Evolutionary conservation across 306 rosid genomes (phyloP), one percentile per base, ranked within the genome.

Genomic region (Acacia confusa): DNA sequence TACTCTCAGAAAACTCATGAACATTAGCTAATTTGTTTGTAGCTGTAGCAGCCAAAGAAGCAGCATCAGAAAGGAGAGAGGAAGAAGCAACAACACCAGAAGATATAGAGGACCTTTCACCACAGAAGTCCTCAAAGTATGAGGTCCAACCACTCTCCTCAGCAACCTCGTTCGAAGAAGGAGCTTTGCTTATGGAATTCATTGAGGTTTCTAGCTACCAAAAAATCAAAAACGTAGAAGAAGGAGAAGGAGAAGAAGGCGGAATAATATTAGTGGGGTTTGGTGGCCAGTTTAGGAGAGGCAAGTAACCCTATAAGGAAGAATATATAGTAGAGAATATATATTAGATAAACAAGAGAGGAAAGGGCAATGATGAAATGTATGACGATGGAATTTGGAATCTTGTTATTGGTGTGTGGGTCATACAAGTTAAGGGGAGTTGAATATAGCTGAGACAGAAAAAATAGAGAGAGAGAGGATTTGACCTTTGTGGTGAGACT

Each of bases 131-230:
- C 63, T 91, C 93, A 48, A 95, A 87, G 86, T 95, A 95, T 72
- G 41, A 52, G 17, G 97, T 93, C 99, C 97, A 95, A 36, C 95
- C 90, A 74, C 97, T 95, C 85, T 95, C 98, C 71, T 91, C 94
- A 27, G 83, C 52, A 63, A 85, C 80, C 34, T 82, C 87, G 65
- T 38, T 72, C 70, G 80, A 75, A 24, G 82, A 61, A n/a, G 65
- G 50, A 82, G 86, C 53, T 83, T 66, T 78, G 77, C 71, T 81
- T 50, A 47, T 71, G 36, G 90, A 86, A 84, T 82, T 82, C 84
- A 84, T 86, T 15, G 86, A 77, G 69, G 75, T 71, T 38, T 71
- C 20, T 47, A 36, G 40, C 40, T 36, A 36, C 25, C 34, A 32
- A n/a, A 67, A 66, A 71, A 9, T 32, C 19, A 71, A 53, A 57